phyloP scores from a whole-genome alignment of 148 eudicot species.

The Rhododendron molle region DNA sequence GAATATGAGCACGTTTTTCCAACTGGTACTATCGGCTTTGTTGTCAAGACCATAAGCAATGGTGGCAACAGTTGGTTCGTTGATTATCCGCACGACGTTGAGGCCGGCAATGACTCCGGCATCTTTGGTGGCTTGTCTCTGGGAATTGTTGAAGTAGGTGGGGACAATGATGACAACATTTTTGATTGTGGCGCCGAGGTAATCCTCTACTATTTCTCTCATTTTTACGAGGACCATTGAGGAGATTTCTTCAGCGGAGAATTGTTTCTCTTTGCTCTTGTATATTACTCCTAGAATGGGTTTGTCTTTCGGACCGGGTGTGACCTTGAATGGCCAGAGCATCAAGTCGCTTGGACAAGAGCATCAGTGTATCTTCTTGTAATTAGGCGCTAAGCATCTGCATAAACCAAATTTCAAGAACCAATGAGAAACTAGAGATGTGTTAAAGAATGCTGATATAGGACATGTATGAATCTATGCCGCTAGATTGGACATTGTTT shows the following conservation, averaged over 20 bases:
- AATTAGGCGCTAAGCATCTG: constrained; percentile 1
- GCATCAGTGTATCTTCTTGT: background rate
- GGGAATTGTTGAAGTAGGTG: background rate
- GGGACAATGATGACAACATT: background rate
- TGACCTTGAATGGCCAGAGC: constrained; percentile 2
- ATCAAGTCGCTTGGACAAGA: background rate
- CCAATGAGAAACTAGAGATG: background rate
- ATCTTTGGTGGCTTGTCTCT: no score
- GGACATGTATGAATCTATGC: no score
- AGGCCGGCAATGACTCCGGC: no score
- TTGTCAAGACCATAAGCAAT: no score
- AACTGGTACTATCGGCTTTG: no score
- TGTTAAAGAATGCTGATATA: no score
- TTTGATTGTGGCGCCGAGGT: background rate
- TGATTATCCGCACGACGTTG: no score
- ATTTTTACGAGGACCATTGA: background rate
- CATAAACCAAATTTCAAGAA: background rate
- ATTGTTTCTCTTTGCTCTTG: background rate
- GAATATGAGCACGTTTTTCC: no score
- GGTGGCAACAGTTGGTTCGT: no score
- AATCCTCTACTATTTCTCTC: background rate
- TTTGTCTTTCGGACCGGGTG: background rate
- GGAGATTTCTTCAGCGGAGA: background rate
- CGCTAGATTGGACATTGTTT: no score
- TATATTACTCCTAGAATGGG: background rate